Base-by-base conservation (phyloP, 1,284 basidiomycete species). In the Laetiporus sulphureus region DNA sequence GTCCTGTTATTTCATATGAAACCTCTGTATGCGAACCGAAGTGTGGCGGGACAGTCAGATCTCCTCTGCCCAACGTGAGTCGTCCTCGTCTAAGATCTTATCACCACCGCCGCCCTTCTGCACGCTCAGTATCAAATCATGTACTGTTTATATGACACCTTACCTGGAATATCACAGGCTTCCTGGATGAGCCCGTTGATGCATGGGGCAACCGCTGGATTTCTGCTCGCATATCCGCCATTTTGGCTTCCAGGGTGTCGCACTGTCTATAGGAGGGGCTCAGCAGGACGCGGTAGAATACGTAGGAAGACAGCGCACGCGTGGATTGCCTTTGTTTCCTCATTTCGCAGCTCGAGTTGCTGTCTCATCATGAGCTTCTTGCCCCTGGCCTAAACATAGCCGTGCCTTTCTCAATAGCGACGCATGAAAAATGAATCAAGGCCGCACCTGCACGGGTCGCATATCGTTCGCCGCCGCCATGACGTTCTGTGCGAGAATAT, bases 381-480 rank as follows among this genome's bases (percentile, higher is more conserved):
- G 20, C 69, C 77, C 52, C 84, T 68, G 16, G 84, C 84, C 80
- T 85, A 20, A 31, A n/a, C n/a, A n/a, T n/a, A n/a, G n/a, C n/a
- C n/a, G n/a, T n/a, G n/a, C n/a, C n/a, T n/a, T n/a, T n/a, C n/a
- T n/a, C n/a, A n/a, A n/a, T n/a, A n/a, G n/a, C n/a, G n/a, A n/a
- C n/a, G n/a, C n/a, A n/a, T n/a, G n/a, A 35, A 40, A 38, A 22
- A 7, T 25, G 21, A 34, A 8, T 30, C 23, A 34, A 53, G n/a
- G n/a, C n/a, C 62, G 20, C 49, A 79, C 83, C 68, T 88, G 85
- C 7, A 87, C 80, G 3, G 85, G 85, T n/a, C 84, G 75, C 42
- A 88, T 62, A 52, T 89, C 84, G 51, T 88, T 87, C 22, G 82
- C 83, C 19, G 84, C 82, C 5, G 83, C 84, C 81, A 88, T 85